Evolutionary conservation across 2,329 filamentous ascomycete genomes (phyloP), one percentile per base, ranked within the genome.

Genomic region (Domatiomyces catenatus): DNA sequence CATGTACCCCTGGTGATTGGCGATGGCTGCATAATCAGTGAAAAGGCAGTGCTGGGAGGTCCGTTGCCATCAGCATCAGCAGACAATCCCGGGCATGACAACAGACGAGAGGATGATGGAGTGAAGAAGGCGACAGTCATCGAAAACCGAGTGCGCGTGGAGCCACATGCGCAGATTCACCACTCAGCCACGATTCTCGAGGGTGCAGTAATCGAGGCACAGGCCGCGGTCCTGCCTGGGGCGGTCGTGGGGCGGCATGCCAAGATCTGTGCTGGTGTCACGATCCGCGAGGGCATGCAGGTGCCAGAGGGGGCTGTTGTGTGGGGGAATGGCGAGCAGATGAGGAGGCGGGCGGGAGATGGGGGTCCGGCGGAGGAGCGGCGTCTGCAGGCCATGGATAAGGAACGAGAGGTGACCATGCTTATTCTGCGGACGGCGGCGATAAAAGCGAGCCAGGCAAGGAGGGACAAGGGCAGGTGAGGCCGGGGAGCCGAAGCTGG

Each of bases 1-100:
- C 75, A 83, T 48, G 87, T 87, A 3, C 82, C 87, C 44, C 80
- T 96, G 58, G 80, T 81, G 24, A 77, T 94, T 53, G 88, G 89
- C 22, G 80, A 86, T 52, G 80, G 83, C 48, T 92, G 85, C 60
- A 84, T 94, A 45, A 74, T 96, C 44, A 80, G 84, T 58, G 92
- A 96, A 61, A 72, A 72, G 54, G 63, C 60, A 44, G 53, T 66
- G 0, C 66, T 72, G 22, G 70, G 70, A 2, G 58, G 54, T 52
- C 68, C 71, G 63, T 85, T 22, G 17, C 48, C n/a, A 26, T 36
- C 47, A 22, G 15, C 26, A 36, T 18, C 22, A 8, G 15, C 7
- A 26, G 10, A 15, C 50, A 42, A 2, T 20, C 45, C 17, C 26
- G 10, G 8, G 5, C 45, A 26, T 24, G 19, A 17, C 2, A 18